These are phyloP conservation scores for Achaetomiella virescens DNA, from an alignment of 495 filamentous ascomycete species.

Conservation along the genomic window DNA sequence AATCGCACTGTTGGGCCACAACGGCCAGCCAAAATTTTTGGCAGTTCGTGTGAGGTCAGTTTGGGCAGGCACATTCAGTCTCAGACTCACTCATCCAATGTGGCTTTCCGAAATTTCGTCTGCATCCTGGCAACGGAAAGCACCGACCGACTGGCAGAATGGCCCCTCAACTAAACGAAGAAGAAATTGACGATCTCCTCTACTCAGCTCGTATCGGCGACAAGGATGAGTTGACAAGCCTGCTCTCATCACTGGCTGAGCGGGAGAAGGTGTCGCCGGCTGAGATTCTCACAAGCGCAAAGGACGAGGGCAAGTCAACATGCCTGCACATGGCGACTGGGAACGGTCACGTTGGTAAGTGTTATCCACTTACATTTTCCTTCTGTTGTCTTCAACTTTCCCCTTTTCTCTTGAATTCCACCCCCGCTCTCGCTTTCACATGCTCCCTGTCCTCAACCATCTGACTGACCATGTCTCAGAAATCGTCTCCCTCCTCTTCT, in stretches of 20 bases:
- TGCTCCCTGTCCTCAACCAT: too few species aligned
- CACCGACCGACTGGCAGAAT: constrained; percentile 26
- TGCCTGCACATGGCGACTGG: constrained; percentile 83
- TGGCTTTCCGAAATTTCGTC: not conserved
- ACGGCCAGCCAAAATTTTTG: constrained; percentile 4
- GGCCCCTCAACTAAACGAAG: constrained; percentile 54
- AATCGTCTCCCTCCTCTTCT: constrained; percentile 36
- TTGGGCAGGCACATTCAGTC: not conserved
- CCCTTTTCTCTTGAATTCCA: not conserved
- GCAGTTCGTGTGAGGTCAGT: constrained; percentile 4
- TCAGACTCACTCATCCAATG: not conserved
- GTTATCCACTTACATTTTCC: not conserved
- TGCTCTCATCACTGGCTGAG: constrained; percentile 51
- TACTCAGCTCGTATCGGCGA: constrained; percentile 77
- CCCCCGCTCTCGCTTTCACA: not conserved
- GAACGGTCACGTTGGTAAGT: constrained; percentile 74
- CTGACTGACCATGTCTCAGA: constrained; percentile 22
- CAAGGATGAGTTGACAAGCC: constrained; percentile 56
- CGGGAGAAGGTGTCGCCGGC: constrained; percentile 47
- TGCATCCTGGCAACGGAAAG: not conserved
- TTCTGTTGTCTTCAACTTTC: not conserved
- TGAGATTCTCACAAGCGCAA: constrained; percentile 56
- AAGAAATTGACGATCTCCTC: constrained; percentile 81
- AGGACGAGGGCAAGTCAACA: constrained; percentile 66
- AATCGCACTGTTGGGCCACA: constrained; percentile 17